Evolutionary conservation across 257 asterid genomes (phyloP).

Genomic region (Solanum gandarillasii): DNA sequence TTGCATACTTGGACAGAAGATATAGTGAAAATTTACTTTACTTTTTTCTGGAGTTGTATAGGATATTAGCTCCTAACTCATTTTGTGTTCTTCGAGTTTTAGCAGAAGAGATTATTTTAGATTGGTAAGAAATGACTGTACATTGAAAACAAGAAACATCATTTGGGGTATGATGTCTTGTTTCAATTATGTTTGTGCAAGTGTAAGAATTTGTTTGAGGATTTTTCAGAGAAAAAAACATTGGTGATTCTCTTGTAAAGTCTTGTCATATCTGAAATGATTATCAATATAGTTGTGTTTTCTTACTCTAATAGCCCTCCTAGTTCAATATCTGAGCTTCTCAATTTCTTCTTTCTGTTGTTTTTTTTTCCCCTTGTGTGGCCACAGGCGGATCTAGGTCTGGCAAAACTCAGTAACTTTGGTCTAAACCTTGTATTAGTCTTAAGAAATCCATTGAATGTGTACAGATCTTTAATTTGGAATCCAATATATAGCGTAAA

Average conservation of each 20-base stretch:
- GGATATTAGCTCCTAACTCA: slow-evolving; percentile 46
- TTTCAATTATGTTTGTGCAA: slow-evolving; percentile 22
- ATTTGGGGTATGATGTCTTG: slow-evolving; percentile 24
- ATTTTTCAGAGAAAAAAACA: neutral
- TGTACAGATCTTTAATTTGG: too few species aligned
- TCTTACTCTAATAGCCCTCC: neutral
- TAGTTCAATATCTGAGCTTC: neutral
- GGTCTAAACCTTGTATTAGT: neutral
- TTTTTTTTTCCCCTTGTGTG: neutral
- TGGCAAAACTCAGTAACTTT: neutral
- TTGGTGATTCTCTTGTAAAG: neutral
- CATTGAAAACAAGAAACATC: slow-evolving; percentile 18
- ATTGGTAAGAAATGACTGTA: slow-evolving; percentile 28
- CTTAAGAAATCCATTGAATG: too few species aligned
- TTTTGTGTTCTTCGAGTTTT: slow-evolving; percentile 63
- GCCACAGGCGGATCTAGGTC: neutral
- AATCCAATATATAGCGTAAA: too few species aligned
- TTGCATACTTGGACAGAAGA: slow-evolving; percentile 12
- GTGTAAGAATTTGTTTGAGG: neutral
- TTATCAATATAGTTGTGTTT: neutral
- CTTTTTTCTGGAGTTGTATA: slow-evolving; percentile 37
- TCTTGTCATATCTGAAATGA: neutral
- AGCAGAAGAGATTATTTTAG: slow-evolving; percentile 52
- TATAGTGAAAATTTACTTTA: slow-evolving; percentile 13
- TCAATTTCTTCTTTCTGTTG: neutral